Evolutionary conservation across 2,329 filamentous ascomycete species (phyloP).

Genomic region (Xylariaceae sp.): DNA sequence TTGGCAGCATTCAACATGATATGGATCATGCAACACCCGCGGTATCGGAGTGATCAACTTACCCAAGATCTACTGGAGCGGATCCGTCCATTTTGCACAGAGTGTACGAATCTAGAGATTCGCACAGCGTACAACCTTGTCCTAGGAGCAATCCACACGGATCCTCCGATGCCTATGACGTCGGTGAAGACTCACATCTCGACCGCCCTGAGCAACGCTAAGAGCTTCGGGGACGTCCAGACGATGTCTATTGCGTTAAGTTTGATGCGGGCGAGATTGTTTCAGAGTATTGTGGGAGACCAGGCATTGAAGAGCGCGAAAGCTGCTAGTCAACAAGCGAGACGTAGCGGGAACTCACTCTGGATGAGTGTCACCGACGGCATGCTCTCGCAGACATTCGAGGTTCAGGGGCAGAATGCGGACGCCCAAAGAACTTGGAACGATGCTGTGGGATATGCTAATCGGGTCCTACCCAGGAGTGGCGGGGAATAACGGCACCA

Average conservation of each 20-base stretch:
- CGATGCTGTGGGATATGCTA: conserved; percentile 25
- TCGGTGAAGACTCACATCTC: conserved; percentile 77
- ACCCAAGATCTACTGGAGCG: conserved; percentile 60
- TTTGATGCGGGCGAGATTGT: conserved; percentile 80
- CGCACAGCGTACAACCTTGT: conserved; percentile 74
- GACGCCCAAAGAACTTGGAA: conserved; percentile 47
- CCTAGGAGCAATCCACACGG: conserved; percentile 61
- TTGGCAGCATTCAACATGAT: conserved; percentile 65
- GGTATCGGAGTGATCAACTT: conserved; percentile 52
- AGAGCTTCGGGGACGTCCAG: conserved; percentile 68
- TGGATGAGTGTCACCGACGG: conserved; percentile 80
- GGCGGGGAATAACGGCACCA: no score
- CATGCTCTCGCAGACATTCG: conserved; percentile 71
- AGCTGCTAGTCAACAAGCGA: conserved; percentile 64
- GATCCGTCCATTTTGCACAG: conserved; percentile 63
- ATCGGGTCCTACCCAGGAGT: conserved; percentile 14
- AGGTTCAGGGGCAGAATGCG: conserved; percentile 62
- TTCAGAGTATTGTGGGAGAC: conserved; percentile 75
- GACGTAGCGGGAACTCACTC: conserved; percentile 64
- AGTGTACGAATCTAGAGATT: conserved; percentile 71
- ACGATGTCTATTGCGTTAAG: conserved; percentile 79
- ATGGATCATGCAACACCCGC: conserved; percentile 65
- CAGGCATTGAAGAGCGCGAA: conserved; percentile 74
- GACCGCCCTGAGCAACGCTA: conserved; percentile 65
- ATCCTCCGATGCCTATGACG: conserved; percentile 63